Base-by-base conservation (phyloP, 2,329 filamentous ascomycete species). In the Colletotrichum zoysiae region DNA sequence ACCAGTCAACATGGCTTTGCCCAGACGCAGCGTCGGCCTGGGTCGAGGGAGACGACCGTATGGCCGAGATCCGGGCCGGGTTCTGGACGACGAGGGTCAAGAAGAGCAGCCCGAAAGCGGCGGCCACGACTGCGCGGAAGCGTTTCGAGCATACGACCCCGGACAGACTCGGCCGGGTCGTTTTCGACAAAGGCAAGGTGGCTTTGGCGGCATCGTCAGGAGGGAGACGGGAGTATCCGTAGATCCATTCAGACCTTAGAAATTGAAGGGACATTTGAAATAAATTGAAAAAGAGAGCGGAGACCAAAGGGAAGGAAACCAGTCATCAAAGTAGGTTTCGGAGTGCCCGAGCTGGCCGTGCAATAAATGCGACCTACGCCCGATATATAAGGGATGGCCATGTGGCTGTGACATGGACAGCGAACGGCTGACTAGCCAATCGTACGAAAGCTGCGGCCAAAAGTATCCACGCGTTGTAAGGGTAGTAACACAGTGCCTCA, bases 1-100 rank as follows among this genome's bases (percentile, higher is more conserved):
- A 80, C 84, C 84, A 86, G 75, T 86, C 77, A 35, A 82, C 74
- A 8, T 78, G 74, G 16, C 4, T 2, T 2, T 55, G 48, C 14
- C 60, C 23, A 12, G 35, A 5, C 38, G 5, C 8, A 2, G n/a
- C 6, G 9, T 42, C 16, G 48, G 2, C 9, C n/a, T 9, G n/a
- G n/a, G 20, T 3, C 5, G 33, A 42, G 8, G 48, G 16, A n/a
- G 48, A 11, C 18, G 5, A 30, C 12, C 48, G 61, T 20, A 64
- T 23, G 4, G 9, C 38, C 38, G 61, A 9, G 48, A 44, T 12
- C 5, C 18, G 61, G 23, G 8, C 12, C 14, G 48, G 11, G 20
- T 42, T 42, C 1, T 6, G 48, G 16, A 44, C 1, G 26, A 23
- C 9, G 2, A 53, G 18, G 23, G 12, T 7, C 18, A 64, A 5